Evolutionary conservation across 352 stramenopile genomes (phyloP).

Genomic region (Pythium oligandrum): DNA sequence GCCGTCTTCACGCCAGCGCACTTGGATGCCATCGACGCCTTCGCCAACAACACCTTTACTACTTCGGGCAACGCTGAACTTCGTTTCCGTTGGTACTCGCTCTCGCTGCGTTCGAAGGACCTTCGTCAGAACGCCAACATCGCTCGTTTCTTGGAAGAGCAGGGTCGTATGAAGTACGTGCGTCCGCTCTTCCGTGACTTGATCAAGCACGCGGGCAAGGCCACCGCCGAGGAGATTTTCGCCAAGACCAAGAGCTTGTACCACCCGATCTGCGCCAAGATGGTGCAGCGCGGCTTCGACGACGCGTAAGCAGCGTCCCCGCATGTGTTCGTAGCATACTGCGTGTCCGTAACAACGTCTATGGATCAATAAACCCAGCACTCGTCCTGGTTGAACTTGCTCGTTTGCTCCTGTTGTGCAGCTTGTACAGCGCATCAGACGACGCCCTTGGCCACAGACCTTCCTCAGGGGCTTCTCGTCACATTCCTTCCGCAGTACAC

Average conservation of each 20-base stretch:
- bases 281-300: conserved; percentile 29
- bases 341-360: too few relatives aligned
- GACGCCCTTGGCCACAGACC: too few relatives aligned
- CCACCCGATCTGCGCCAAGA: conserved; percentile 63
- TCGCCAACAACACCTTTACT: conserved; percentile 35
- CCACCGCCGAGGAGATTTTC: conserved; percentile 28
- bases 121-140: conserved; percentile 33
- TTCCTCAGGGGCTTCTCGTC: too few relatives aligned
- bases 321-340: too few relatives aligned
- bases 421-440: too few relatives aligned
- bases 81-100: conserved; percentile 65
- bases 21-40: conserved; percentile 53
- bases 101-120: conserved; percentile 46
- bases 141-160: conserved; percentile 54
- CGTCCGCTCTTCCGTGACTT: conserved; percentile 57
- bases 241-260: conserved; percentile 53
- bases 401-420: too few relatives aligned
- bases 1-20: conserved; percentile 22
- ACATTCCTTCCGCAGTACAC: too few relatives aligned
- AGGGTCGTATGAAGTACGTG: conserved; percentile 76
- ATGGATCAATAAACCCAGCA: too few relatives aligned
- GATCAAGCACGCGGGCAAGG: conserved; percentile 28
- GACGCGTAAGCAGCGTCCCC: not conserved
- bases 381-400: too few relatives aligned
- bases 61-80: conserved; percentile 60